These are phyloP conservation scores for Cordyceps pruinosa DNA, from an alignment of 2,329 filamentous ascomycete species.

Conservation along the genomic window DNA sequence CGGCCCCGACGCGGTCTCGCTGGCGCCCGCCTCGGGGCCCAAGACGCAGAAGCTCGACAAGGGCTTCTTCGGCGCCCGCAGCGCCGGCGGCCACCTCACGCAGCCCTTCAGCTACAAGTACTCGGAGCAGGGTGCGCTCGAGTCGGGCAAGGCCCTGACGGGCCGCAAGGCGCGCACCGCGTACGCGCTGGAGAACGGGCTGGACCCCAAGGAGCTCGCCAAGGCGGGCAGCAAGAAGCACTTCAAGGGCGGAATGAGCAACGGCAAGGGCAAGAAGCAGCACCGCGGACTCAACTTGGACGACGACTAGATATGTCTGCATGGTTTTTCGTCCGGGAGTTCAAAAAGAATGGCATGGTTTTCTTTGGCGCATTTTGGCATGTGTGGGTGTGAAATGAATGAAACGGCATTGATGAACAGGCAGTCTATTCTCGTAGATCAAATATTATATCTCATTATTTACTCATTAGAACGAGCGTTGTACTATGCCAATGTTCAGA, in stretches of 20 bases:
- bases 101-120: conserved; percentile 90
- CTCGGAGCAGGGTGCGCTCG: conserved; percentile 61
- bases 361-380: conserved; percentile 2
- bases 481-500: not conserved
- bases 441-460: not conserved
- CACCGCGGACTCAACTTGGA: conserved; percentile 15
- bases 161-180: conserved; percentile 78
- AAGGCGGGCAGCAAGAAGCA: conserved; percentile 76
- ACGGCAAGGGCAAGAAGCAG: conserved; percentile 45
- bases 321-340: not conserved
- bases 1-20: conserved; percentile 41
- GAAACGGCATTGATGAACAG: not conserved
- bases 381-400: not conserved
- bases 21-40: conserved; percentile 49
- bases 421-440: not conserved
- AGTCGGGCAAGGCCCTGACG: conserved; percentile 57
- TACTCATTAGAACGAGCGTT: not conserved
- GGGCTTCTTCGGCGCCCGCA: conserved; percentile 72
- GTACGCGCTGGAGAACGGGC: conserved; percentile 73
- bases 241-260: conserved; percentile 70
- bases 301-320: conserved; percentile 8
- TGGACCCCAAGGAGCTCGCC: conserved; percentile 74
- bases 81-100: conserved; percentile 58
- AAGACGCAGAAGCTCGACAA: conserved; percentile 78
- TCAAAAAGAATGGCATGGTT: not conserved